These are phyloP conservation scores for Blastocystis sp. DNA, from an alignment of 352 stramenopile species.

Conservation along the genomic window DNA sequence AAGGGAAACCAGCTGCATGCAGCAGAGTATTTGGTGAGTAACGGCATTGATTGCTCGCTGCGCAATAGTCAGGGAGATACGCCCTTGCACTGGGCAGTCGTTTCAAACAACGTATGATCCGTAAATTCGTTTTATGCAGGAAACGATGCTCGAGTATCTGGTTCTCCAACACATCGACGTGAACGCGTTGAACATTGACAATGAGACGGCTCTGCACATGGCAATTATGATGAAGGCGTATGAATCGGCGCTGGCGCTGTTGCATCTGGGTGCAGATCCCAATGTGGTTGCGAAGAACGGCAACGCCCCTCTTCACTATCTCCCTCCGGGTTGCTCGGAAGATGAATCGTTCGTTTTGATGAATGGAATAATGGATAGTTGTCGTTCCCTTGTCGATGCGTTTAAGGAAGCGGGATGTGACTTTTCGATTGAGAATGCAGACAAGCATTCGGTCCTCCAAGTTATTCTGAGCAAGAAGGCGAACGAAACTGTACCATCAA, in stretches of 20 bases:
- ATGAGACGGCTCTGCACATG: conserved; percentile 23
- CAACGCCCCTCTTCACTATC: conserved; percentile 34
- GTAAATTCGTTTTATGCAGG: neutral
- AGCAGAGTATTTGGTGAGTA: neutral
- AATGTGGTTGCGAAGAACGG: conserved; percentile 3
- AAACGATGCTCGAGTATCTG: conserved; percentile 13
- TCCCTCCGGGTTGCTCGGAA: neutral
- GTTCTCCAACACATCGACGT: conserved; percentile 14
- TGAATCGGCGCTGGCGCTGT: neutral
- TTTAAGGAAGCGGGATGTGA: conserved; percentile 37
- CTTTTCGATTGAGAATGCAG: conserved; percentile 5
- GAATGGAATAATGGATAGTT: neutral
- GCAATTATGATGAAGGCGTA: conserved; percentile 39
- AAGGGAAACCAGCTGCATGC: conserved; percentile 24
- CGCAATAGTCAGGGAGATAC: conserved; percentile 22
- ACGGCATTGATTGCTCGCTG: conserved; percentile 2
- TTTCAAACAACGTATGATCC: conserved; percentile 10
- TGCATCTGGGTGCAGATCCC: conserved; percentile 27
- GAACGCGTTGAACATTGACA: neutral
- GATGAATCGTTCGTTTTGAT: neutral
- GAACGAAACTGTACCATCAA: neutral
- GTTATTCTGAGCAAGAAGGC: neutral
- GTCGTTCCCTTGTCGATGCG: conserved; percentile 9
- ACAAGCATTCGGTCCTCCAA: neutral
- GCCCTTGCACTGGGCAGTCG: conserved; percentile 19